Evolutionary conservation across 495 filamentous ascomycete species (phyloP).

Genomic region (Trypethelium eluteriae): DNA sequence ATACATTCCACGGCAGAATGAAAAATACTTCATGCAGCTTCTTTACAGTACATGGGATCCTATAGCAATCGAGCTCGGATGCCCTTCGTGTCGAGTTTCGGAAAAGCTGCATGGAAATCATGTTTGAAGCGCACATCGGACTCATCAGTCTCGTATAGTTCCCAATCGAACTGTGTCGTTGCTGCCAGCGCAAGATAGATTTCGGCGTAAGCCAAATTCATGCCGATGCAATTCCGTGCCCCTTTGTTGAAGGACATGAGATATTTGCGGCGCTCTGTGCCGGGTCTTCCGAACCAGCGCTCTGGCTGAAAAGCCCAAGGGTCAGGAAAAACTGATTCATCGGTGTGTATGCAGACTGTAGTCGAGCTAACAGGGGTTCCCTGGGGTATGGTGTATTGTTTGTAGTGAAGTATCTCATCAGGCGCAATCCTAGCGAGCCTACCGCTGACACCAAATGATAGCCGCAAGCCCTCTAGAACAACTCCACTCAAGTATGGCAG

Average conservation of each 20-base stretch:
- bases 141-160: constrained; percentile 14
- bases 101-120: constrained; percentile 13
- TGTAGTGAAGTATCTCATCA: constrained; percentile 5
- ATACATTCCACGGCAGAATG: background rate
- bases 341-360: constrained; percentile 13
- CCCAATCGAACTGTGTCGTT: constrained; percentile 10
- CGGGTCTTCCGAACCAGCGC: constrained; percentile 12
- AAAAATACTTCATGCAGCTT: background rate
- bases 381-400: constrained; percentile 6
- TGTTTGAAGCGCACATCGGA: constrained; percentile 11
- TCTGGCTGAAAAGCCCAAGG: constrained; percentile 12
- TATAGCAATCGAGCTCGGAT: constrained; percentile 11
- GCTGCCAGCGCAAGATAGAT: constrained; percentile 24
- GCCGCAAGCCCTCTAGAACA: constrained; percentile 42
- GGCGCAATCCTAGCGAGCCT: constrained; percentile 17
- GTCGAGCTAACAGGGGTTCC: constrained; percentile 16
- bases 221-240: constrained; percentile 27
- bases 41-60: background rate
- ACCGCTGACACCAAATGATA: constrained; percentile 24
- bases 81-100: constrained; percentile 14
- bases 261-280: constrained; percentile 12
- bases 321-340: constrained; percentile 11
- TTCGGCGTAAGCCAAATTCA: constrained; percentile 34
- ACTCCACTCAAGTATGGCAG: constrained; percentile 45
- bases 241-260: constrained; percentile 29